Percentiles rank a stretch among this genome's conserved stretches.
Conservation (phyloP, 352 stramenopile genomes). For the Peronosclerospora sorghi region DNA sequence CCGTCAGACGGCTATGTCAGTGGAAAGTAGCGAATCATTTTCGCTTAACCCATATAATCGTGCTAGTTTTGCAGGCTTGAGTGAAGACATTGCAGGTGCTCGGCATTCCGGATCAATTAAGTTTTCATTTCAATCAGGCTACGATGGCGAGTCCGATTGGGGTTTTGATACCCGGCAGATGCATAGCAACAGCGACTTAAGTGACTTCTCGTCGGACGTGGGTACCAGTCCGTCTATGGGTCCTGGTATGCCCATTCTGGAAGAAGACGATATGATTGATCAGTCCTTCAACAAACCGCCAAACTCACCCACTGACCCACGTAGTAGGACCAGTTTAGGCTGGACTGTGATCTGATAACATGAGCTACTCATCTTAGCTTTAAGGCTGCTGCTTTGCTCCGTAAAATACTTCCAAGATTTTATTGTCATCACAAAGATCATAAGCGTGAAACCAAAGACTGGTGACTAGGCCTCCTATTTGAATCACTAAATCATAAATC, state of each 20-base stretch:
- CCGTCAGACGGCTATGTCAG: slow-evolving; percentile 5
- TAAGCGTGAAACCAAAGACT: too few species aligned
- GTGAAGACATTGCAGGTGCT: slow-evolving; percentile 34
- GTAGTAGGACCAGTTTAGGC: slow-evolving; percentile 36
- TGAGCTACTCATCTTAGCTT: too few species aligned
- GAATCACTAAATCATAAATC: too few species aligned
- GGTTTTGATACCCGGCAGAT: slow-evolving; percentile 48
- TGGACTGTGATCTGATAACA: slow-evolving; percentile 56
- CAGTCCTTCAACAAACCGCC: slow-evolving; percentile 11
- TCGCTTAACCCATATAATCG: slow-evolving; percentile 62
- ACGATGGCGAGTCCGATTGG: slow-evolving; percentile 62
- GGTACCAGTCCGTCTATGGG: slow-evolving; percentile 28
- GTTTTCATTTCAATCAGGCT: slow-evolving; percentile 67
- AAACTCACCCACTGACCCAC: slow-evolving; percentile 16
- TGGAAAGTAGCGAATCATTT: slow-evolving; percentile 42
- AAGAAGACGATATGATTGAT: slow-evolving; percentile 39
- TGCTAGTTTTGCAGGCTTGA: slow-evolving; percentile 58
- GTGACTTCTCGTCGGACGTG: slow-evolving; percentile 26
- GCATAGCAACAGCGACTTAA: slow-evolving; percentile 17
- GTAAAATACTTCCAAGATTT: too few species aligned
- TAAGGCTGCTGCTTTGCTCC: too few species aligned
- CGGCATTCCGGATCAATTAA: slow-evolving; percentile 50
- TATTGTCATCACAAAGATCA: too few species aligned
- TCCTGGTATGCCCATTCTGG: slow-evolving; percentile 45
- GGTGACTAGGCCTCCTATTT: too few species aligned